phyloP scores from a whole-genome alignment of 192 early-diverging fungal species.

The Dispira simplex region DNA sequence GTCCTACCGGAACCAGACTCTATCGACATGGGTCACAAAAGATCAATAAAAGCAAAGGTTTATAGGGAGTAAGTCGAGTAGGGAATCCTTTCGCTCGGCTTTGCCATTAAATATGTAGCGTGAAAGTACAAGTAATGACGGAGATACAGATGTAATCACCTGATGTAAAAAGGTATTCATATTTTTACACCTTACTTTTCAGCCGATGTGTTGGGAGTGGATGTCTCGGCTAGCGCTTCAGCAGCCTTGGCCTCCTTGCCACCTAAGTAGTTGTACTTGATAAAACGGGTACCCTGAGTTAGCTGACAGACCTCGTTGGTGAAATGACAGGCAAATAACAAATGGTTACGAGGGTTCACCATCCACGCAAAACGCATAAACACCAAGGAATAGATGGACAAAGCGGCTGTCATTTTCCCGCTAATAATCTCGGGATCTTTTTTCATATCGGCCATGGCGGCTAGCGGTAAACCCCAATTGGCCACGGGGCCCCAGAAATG shows the following conservation, averaged over 20 bases:
- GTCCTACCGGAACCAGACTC: no score
- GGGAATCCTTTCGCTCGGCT: no score
- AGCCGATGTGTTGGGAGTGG: no score
- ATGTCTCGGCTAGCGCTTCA: no score
- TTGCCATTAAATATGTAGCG: no score
- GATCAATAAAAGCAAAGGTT: no score
- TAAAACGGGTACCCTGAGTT: slow-evolving; percentile 67
- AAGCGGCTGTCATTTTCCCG: slow-evolving; percentile 83
- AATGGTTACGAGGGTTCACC: slow-evolving; percentile 78
- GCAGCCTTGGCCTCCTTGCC: neutral
- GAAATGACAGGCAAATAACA: slow-evolving; percentile 87
- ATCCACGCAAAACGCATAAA: slow-evolving; percentile 95
- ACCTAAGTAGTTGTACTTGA: slow-evolving; percentile 56
- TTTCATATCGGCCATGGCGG: slow-evolving; percentile 82
- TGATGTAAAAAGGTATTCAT: no score
- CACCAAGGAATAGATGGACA: slow-evolving; percentile 74
- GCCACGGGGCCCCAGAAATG: slow-evolving; percentile 39
- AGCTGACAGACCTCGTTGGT: slow-evolving; percentile 86
- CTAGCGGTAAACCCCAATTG: slow-evolving; percentile 92
- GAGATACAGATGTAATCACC: no score
- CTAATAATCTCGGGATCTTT: slow-evolving; percentile 85
- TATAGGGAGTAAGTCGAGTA: no score
- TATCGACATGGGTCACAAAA: no score
- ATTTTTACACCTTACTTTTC: no score
- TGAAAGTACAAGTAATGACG: no score